phyloP scores from a whole-genome alignment of 2,329 filamentous ascomycete species.

The Trichoderma sp. region DNA sequence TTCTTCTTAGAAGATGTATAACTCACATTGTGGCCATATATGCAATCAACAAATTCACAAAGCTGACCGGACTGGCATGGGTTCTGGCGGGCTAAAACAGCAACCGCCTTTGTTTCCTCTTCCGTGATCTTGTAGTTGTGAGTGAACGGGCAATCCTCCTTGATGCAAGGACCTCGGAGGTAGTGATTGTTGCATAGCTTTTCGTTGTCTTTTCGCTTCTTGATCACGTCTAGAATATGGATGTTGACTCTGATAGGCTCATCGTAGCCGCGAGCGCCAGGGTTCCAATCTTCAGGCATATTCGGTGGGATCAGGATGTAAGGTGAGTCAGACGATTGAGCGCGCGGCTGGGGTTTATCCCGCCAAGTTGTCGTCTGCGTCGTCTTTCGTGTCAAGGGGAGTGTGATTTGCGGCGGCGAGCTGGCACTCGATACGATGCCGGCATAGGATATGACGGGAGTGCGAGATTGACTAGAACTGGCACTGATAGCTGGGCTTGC shows the following conservation, averaged over 20 bases:
- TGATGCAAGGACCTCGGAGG: constrained; percentile 54
- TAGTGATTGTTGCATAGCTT: constrained; percentile 64
- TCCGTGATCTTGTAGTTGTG: constrained; percentile 52
- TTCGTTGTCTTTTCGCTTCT: constrained; percentile 51
- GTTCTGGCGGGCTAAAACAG: constrained; percentile 53
- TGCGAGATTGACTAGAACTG: constrained; percentile 18
- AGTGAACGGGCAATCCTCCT: constrained; percentile 54
- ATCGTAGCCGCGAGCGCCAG: constrained; percentile 54
- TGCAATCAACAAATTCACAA: constrained; percentile 56
- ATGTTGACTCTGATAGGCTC: constrained; percentile 46
- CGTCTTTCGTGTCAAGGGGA: constrained; percentile 38
- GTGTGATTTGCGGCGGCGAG: constrained; percentile 41
- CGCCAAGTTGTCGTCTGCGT: neutral
- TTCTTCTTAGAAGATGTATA: neutral
- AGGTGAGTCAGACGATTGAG: constrained; percentile 37
- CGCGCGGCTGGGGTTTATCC: constrained; percentile 29
- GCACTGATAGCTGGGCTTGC: constrained; percentile 22
- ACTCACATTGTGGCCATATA: constrained; percentile 61
- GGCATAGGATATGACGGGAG: constrained; percentile 38
- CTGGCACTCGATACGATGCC: constrained; percentile 40
- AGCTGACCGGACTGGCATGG: constrained; percentile 56
- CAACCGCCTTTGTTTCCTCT: constrained; percentile 56
- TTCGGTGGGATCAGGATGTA: constrained; percentile 29
- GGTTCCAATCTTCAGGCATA: constrained; percentile 45
- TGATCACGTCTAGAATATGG: constrained; percentile 50